Base-by-base conservation (phyloP, 2,329 filamentous ascomycete genomes). In the Madurella fahalii region DNA sequence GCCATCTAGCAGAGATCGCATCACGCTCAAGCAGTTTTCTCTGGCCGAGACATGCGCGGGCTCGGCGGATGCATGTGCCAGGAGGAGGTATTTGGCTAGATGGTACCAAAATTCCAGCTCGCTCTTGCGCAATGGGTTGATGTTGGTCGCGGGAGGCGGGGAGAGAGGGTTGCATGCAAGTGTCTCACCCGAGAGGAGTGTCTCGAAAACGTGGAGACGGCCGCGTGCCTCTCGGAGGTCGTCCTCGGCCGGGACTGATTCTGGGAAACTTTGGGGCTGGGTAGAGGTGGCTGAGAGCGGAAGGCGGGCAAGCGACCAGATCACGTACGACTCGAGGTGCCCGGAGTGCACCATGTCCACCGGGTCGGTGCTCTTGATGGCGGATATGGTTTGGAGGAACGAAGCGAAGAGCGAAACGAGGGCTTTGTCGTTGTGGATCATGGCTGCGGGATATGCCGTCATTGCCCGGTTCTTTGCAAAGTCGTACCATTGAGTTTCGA, bases 71-170 rank as follows among this genome's bases (percentile, higher is more conserved):
- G 61, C 69, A 56, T 70, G 66, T 5, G 79, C 73, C 58, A 84
- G 80, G 31, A 72, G 67, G 39, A 89, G 77, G 65, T 89, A 90
- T 58, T 87, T 81, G 48, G 84, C 90, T 15, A 96, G 77, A 25
- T 82, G 79, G 65, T 86, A 83, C 92, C 92, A 96, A 71, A 96
- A 96, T 57, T 89, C 83, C 50, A 89, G 76, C 61, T 92, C 85
- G 32, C 85, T 77, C 34, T 76, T 74, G 53, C 78, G 76, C 52
- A 83, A 74, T 56, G 78, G 76, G 58, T 82, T 79, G 40, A 25
- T 75, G 73, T 69, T 53, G 31, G 17, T 37, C 11, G 46, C 15
- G 13, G 50, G 40, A 4, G 72, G 80, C 20, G 72, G 69, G 5
- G 74, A 74, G 47, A 86, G 74, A 8, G 79, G 82, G 62, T 85